A percentile compares a stretch with the other conserved stretches of the same genome.
These are phyloP conservation scores for Alternaria dauci DNA, from an alignment of 2,329 filamentous ascomycete species.

Conservation along the genomic window DNA sequence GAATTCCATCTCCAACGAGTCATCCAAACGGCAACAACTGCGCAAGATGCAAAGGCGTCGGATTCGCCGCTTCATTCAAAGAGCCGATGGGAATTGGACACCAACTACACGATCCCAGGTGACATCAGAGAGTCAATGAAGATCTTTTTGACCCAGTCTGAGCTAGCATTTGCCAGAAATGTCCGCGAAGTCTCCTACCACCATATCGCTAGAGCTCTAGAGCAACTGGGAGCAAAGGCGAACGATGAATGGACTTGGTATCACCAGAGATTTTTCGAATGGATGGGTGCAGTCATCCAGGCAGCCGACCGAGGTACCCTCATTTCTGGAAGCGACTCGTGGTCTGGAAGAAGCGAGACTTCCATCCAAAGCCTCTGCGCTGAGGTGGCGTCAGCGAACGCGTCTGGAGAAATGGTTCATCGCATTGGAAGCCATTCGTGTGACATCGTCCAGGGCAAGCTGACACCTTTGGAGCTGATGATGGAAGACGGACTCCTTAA, in stretches of 20 bases:
- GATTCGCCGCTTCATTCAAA: constrained; percentile 4
- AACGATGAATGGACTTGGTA: constrained; percentile 1
- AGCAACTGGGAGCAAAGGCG: neutral
- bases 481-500: constrained; percentile 9
- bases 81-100: constrained; percentile 11
- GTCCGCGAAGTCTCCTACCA: constrained; percentile 1
- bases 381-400: neutral
- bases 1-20: neutral
- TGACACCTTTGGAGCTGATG: constrained; percentile 18
- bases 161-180: neutral
- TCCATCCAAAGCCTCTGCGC: neutral
- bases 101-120: neutral
- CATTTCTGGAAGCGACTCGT: constrained; percentile 1
- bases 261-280: constrained; percentile 7
- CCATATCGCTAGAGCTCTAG: constrained; percentile 5
- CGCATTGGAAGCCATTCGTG: constrained; percentile 7
- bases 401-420: neutral
- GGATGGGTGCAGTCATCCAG: constrained; percentile 8
- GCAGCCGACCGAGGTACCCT: neutral
- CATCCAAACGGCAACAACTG: neutral
- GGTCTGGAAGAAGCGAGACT: neutral
- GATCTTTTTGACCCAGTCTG: neutral
- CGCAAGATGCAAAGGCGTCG: neutral
- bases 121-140: constrained; percentile 2
- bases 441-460: constrained; percentile 4